Base-by-base conservation (phyloP, 495 filamentous ascomycete species). In the Paragyromitra xinjiangensis region DNA sequence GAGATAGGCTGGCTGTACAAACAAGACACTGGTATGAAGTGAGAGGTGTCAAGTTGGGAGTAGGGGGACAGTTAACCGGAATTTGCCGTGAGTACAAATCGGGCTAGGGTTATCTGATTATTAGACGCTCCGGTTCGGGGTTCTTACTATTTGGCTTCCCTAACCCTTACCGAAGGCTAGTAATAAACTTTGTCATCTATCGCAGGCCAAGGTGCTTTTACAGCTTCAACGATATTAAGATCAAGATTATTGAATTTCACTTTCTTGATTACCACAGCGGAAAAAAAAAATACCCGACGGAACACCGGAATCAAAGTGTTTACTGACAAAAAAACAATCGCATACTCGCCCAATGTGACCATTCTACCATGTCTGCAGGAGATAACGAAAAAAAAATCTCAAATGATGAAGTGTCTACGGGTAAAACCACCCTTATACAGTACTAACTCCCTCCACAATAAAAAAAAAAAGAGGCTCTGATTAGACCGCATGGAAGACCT, bases 381-480 rank as follows among this genome's bases (percentile, higher is more conserved):
- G 55, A 62, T 22, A 34, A 26, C 51, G 29, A 64, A 62, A 56
- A 62, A 56, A 45, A 40, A 42, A 19, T 12, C 42, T 63, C 29
- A 51, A 69, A 63, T 56, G 34, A 64, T 70, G 66, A 64, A 75
- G 58, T 75, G 73, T 75, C 64, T 62, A 12, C 63, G 71, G 64
- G 22, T 68, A 61, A 68, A 56, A 19, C 42, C 34, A 67, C 55
- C 14, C 51, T 22, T 63, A 48, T 44, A 56, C 22, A 70, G 59
- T 3, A 9, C 44, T 37, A 12, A 5, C 4, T 64, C 16, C n/a
- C 63, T 61, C 16, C 22, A 22, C 29, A 29, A 40, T 53, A 29
- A 29, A 45, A 39, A n/a, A 51, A 22, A 29, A 34, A 34, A 34
- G 34, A 53, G 9, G 8, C 56, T 63, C 44, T 16, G 14, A 55